Percentiles rank a stretch among this genome's conserved stretches.
These are phyloP conservation scores for Aspergillus sp. DNA, from an alignment of 2,329 filamentous ascomycete genomes.

Conservation along the genomic window DNA sequence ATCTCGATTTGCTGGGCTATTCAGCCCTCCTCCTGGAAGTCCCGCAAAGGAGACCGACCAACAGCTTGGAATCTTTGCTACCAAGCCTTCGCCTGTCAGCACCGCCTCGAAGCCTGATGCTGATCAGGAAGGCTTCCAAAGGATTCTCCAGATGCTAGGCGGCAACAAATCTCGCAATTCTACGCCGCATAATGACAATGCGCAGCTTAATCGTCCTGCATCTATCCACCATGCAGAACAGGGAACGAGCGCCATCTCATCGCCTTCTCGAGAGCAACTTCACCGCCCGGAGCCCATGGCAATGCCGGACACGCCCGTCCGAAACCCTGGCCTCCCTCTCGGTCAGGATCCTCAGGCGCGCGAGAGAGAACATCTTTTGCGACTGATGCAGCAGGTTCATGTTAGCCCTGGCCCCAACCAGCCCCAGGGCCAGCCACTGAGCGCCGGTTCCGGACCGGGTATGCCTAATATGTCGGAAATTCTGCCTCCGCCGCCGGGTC, in stretches of 20 bases:
- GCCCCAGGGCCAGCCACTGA: constrained; percentile 26
- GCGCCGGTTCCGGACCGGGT: constrained; percentile 29
- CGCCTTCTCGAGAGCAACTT: constrained; percentile 29
- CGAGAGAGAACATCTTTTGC: constrained; percentile 82
- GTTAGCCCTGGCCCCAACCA: constrained; percentile 26
- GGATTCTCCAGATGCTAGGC: constrained; percentile 78
- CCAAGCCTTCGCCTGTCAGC: constrained; percentile 20
- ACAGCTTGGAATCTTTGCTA: constrained; percentile 16
- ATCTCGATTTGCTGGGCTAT: constrained; percentile 84
- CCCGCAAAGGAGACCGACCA: constrained; percentile 38
- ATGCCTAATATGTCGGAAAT: constrained; percentile 36
- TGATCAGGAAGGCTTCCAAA: constrained; percentile 83
- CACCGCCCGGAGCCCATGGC: constrained; percentile 32
- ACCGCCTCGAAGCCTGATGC: constrained; percentile 50
- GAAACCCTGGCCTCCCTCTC: constrained; percentile 25
- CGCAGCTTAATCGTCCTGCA: constrained; percentile 28
- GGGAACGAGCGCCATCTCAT: constrained; percentile 25
- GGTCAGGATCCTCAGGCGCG: constrained; percentile 44
- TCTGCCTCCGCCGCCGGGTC: constrained; percentile 32
- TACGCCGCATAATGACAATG: constrained; percentile 42
- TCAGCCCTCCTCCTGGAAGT: constrained; percentile 59
- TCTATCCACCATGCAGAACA: constrained; percentile 31
- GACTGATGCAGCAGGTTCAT: constrained; percentile 67
- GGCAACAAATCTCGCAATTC: constrained; percentile 45
- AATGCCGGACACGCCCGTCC: constrained; percentile 20